Evolutionary conservation across 2,329 filamentous ascomycete genomes (phyloP).

Genomic region (Colletotrichum cuscutae): DNA sequence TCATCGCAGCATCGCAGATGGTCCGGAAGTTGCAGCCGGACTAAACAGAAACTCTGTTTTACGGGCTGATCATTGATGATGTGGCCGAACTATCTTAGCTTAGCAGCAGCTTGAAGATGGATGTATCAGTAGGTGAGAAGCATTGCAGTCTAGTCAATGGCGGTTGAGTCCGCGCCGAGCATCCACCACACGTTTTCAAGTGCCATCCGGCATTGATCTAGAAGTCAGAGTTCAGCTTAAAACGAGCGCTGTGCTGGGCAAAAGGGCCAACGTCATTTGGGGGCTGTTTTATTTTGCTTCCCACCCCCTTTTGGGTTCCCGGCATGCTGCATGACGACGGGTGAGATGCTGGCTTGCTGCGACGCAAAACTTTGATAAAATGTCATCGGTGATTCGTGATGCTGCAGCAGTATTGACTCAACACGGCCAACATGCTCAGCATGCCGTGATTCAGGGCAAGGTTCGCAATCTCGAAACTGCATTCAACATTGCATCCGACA

Average conservation of each 20-base stretch:
- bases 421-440: not conserved
- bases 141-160: not conserved
- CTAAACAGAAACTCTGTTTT: conserved; percentile 10
- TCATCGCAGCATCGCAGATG: not conserved
- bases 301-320: not conserved
- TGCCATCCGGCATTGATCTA: conserved; percentile 11
- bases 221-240: not conserved
- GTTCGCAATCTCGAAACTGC: not conserved
- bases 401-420: not conserved
- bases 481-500: not conserved
- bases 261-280: not conserved
- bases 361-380: not conserved
- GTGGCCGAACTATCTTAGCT: not conserved
- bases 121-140: not conserved
- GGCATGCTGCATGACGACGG: not conserved
- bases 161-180: not conserved
- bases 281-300: not conserved
- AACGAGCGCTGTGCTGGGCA: not conserved
- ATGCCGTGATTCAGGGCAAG: not conserved
- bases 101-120: too few species aligned
- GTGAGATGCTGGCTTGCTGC: not conserved
- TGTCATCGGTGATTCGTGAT: not conserved
- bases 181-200: not conserved
- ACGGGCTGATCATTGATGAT: not conserved
- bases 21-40: not conserved